phyloP scores from a whole-genome alignment of 441 rosid genomes.

The Erodium moschatum region DNA sequence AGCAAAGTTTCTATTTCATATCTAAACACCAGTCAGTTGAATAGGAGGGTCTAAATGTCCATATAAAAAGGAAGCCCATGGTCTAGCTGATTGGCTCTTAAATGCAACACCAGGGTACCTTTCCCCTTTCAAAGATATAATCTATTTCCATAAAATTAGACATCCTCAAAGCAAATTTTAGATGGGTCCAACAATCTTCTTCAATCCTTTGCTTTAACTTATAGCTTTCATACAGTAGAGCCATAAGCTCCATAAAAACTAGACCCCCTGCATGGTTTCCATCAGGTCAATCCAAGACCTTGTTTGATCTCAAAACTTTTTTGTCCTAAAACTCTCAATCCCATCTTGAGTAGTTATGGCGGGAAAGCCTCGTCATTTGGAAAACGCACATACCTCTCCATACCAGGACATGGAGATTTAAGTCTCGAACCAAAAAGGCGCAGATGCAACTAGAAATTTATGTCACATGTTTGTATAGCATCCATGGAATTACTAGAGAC shows the following conservation, averaged over 20 bases:
- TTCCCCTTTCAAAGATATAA: not conserved
- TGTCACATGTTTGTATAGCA: not conserved
- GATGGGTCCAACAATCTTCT: not conserved
- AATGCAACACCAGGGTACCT: not conserved
- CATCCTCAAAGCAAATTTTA: not conserved
- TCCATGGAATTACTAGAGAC: not conserved
- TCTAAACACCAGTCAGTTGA: not conserved
- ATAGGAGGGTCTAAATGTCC: not conserved
- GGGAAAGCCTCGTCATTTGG: too few species aligned
- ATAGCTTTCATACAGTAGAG: not conserved
- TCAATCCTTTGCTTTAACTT: not conserved
- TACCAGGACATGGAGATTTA: not conserved
- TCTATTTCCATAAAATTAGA: not conserved
- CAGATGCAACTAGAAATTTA: not conserved
- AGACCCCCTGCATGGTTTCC: not conserved
- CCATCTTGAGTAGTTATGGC: not conserved
- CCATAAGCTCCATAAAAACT: not conserved
- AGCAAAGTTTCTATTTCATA: not conserved
- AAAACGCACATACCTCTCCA: not conserved
- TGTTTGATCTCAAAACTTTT: not conserved
- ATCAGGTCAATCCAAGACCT: not conserved
- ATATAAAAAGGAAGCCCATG: not conserved
- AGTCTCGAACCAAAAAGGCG: not conserved
- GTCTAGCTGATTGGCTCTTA: not conserved
- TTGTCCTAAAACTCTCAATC: not conserved